A percentile compares a stretch with the other conserved stretches of the same genome.
Conservation (phyloP, 768 basidiomycete genomes). For the Lentinula detonsa region DNA sequence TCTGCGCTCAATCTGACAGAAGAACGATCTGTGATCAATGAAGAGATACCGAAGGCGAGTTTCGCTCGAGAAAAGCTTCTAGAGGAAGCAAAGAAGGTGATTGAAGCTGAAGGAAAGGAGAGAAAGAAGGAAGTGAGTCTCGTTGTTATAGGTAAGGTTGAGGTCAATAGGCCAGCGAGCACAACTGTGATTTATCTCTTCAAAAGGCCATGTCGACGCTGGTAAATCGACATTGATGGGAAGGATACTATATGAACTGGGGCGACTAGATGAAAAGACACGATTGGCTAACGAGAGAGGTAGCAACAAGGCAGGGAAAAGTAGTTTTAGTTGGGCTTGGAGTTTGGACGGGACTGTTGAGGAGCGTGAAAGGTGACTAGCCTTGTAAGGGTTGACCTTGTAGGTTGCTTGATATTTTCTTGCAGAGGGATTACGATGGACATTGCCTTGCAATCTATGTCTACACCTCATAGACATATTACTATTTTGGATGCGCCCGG, state of each 20-base stretch:
- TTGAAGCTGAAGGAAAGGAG: slow-evolving; percentile 41
- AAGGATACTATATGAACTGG: slow-evolving; percentile 86
- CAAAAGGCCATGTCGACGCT: slow-evolving; percentile 92
- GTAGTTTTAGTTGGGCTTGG: slow-evolving; percentile 98
- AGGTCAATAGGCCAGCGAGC: background rate
- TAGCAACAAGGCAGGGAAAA: slow-evolving; percentile 85
- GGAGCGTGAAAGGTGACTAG: slow-evolving; percentile 80
- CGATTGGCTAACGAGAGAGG: slow-evolving; percentile 82
- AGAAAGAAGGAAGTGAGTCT: slow-evolving; percentile 73
- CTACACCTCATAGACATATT: slow-evolving; percentile 70
- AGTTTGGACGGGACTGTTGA: slow-evolving; percentile 89
- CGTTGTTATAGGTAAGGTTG: slow-evolving; percentile 78
- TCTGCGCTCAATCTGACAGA: slow-evolving; percentile 63
- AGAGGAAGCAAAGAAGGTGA: slow-evolving; percentile 61
- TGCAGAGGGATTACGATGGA: slow-evolving; percentile 96
- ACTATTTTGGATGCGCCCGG: slow-evolving; percentile 98
- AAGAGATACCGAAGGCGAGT: slow-evolving; percentile 57
- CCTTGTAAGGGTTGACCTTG: background rate
- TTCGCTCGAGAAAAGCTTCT: slow-evolving; percentile 78
- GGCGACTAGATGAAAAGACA: slow-evolving; percentile 81
- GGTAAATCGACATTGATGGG: slow-evolving; percentile 99
- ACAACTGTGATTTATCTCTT: background rate
- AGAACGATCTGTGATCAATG: slow-evolving; percentile 27
- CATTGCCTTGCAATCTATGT: slow-evolving; percentile 76
- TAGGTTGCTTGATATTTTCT: background rate